Conservation (phyloP, 495 filamentous ascomycete genomes). For the Cercophora scortea region DNA sequence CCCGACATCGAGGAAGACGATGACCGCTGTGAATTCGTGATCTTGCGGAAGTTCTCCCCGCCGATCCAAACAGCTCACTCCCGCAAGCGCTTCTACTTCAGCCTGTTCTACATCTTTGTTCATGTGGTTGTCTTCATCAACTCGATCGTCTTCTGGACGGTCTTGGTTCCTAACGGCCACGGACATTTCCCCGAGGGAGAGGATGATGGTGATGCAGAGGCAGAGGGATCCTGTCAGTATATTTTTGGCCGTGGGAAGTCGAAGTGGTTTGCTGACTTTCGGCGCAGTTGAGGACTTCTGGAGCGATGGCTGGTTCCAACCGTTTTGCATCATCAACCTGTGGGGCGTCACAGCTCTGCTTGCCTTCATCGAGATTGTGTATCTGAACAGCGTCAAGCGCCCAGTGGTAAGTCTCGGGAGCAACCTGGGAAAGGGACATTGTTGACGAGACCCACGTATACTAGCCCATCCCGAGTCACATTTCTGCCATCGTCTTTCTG, state of each 20-base stretch:
- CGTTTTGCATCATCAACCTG: conserved; percentile 39
- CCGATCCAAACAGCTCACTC: conserved; percentile 22
- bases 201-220: not conserved
- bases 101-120: conserved; percentile 40
- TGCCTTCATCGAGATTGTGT: conserved; percentile 36
- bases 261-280: not conserved
- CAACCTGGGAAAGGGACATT: not conserved
- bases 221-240: not conserved
- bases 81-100: conserved; percentile 35
- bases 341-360: conserved; percentile 33
- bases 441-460: conserved; percentile 4
- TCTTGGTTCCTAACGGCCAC: conserved; percentile 31
- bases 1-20: conserved; percentile 27
- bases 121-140: conserved; percentile 39
- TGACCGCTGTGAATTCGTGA: conserved; percentile 11
- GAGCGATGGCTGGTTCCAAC: conserved; percentile 25
- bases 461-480: conserved; percentile 30
- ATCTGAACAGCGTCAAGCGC: conserved; percentile 43
- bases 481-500: conserved; percentile 27
- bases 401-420: conserved; percentile 27
- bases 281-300: conserved; percentile 16
- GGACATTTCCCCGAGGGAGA: conserved; percentile 15
- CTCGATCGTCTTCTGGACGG: conserved; percentile 38
- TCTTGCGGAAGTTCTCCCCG: conserved; percentile 30
- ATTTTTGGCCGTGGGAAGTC: too few species aligned